Base-by-base conservation (phyloP, 805 yeast species). In the Yarrowia sp. region DNA sequence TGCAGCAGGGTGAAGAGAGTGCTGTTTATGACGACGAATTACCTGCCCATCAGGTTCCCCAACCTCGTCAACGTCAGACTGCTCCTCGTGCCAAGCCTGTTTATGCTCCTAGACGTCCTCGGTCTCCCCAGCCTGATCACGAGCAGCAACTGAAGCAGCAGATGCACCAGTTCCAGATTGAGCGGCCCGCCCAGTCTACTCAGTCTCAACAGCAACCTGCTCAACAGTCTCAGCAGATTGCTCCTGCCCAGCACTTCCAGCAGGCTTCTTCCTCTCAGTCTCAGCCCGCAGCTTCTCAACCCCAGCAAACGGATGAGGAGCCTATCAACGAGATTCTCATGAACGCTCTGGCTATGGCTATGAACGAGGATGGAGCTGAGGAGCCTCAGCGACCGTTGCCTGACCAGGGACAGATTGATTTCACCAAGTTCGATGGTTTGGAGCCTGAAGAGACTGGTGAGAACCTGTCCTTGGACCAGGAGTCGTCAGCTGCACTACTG, bases 271-370 rank as follows among this genome's bases (percentile, higher is more conserved):
- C 41, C 10, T 8, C 58, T 1, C 14, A 41, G 5, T 38, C 41
- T 31, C 60, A 53, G 22, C 6, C 64, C 8, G 31, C 10, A 10
- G 47, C 38, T 62, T 4, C 65, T 28, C 45, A 39, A 17, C 43
- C 63, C 3, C 65, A 47, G 32, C 55, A 48, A 31, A 48, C 65
- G 3, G 53, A 51, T 28, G 64, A 50, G 35, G 51, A 43, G 35
- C 65, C 64, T 9, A 58, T 68, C 51, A 66, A 68, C 32, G 68
- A 68, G 45, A 68, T 68, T 18, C 42, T 68, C 14, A 41, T 57
- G 58, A 68, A 68, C 39, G 69, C 69, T 7, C 65, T 68, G 48
- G 61, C 69, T 5, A 55, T 68, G 68, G 69, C 66, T 8, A 61
- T 66, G 61, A 44, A 66, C 45, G 66, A 48, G 36, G 53, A 41